Conservation (phyloP, 345 rosid genomes). For the Brassica cretica region DNA sequence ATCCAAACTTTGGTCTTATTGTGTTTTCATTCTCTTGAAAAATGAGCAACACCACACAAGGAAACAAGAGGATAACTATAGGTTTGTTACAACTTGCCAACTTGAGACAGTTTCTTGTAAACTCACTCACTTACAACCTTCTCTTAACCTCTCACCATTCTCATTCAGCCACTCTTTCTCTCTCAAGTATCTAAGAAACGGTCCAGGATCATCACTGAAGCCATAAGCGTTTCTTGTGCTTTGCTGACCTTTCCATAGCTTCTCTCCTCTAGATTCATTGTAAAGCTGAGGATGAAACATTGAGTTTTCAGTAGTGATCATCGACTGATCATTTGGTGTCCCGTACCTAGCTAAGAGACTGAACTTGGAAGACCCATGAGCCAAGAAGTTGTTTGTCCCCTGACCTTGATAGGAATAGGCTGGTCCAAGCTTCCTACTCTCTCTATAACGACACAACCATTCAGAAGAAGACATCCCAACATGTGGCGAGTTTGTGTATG, state of each 20-base stretch:
- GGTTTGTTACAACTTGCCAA: not conserved
- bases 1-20: not conserved
- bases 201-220: slow-evolving; percentile 61
- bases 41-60: not conserved
- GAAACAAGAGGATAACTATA: not conserved
- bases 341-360: slow-evolving; percentile 54
- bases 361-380: slow-evolving; percentile 40
- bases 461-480: slow-evolving; percentile 74
- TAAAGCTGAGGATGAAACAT: slow-evolving; percentile 31
- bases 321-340: slow-evolving; percentile 50
- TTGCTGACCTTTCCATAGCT: slow-evolving; percentile 47
- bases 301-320: slow-evolving; percentile 38
- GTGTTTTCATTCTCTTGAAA: not conserved
- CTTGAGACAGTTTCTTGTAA: not conserved
- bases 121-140: not conserved
- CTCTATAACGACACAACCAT: slow-evolving; percentile 93
- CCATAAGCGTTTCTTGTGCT: slow-evolving; percentile 49
- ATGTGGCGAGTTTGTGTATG: slow-evolving; percentile 44
- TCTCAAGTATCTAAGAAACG: slow-evolving; percentile 70
- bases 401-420: slow-evolving; percentile 43
- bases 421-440: slow-evolving; percentile 54
- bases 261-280: slow-evolving; percentile 52
- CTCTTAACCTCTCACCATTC: slow-evolving; percentile 55
- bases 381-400: slow-evolving; percentile 39
- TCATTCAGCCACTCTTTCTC: slow-evolving; percentile 72